Conservation (phyloP, 1,139 yeast genomes). For the Nadsonia starkeyi-henricii region DNA sequence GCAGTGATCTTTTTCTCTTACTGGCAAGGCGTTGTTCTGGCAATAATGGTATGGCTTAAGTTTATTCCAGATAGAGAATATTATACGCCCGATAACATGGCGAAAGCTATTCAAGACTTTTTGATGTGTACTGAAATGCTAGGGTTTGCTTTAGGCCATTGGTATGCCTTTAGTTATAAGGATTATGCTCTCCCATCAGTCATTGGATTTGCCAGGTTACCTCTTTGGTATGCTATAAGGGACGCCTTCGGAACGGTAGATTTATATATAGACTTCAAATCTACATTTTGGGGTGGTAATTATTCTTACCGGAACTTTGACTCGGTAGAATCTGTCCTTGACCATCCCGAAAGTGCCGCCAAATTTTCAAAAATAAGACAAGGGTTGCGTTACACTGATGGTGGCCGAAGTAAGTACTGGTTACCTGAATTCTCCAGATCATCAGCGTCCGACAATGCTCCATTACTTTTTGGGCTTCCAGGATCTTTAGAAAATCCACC, state of each 20-base stretch:
- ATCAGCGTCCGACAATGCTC: background rate
- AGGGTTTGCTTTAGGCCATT: conserved; percentile 77
- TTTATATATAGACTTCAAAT: conserved; percentile 59
- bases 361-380: conserved; percentile 62
- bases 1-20: conserved; percentile 88
- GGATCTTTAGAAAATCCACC: no score
- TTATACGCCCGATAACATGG: conserved; percentile 19
- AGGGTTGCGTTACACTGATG: conserved; percentile 68
- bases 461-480: background rate
- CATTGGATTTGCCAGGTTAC: conserved; percentile 34
- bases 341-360: conserved; percentile 54
- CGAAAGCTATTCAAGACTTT: conserved; percentile 58
- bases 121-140: conserved; percentile 72
- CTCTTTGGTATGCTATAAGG: conserved; percentile 45
- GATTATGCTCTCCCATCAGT: conserved; percentile 41
- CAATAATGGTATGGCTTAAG: conserved; percentile 44
- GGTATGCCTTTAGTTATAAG: conserved; percentile 66
- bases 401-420: conserved; percentile 82
- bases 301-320: conserved; percentile 80
- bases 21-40: conserved; percentile 81
- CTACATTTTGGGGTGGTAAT: conserved; percentile 58
- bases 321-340: conserved; percentile 54
- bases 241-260: conserved; percentile 73
- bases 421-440: conserved; percentile 29
- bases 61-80: conserved; percentile 24